Evolutionary conservation across 192 early-diverging fungal species (phyloP).

Genomic region (Umbelopsis sp.): DNA sequence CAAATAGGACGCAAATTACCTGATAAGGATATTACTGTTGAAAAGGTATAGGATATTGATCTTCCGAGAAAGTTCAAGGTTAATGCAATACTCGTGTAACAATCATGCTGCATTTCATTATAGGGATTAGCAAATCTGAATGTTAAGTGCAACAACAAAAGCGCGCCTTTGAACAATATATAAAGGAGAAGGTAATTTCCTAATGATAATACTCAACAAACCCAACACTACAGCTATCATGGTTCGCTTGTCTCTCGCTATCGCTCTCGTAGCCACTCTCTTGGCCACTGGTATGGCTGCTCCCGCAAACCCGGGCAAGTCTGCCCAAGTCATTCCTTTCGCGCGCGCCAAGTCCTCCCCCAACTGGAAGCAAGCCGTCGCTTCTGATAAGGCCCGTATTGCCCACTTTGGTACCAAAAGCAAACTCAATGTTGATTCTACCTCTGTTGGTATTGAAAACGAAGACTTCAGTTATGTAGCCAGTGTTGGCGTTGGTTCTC

Average conservation of each 20-base stretch:
- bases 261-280: neutral
- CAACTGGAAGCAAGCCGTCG: conserved; percentile 24
- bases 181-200: no score
- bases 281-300: conserved; percentile 19
- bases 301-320: conserved; percentile 5
- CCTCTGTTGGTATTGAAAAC: conserved; percentile 24
- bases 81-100: no score
- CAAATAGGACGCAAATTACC: no score
- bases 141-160: no score
- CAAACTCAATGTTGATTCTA: neutral
- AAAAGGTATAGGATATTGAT: no score
- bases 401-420: neutral
- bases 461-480: conserved; percentile 26
- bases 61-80: no score
- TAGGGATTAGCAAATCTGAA: no score
- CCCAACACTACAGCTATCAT: neutral
- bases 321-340: conserved; percentile 9
- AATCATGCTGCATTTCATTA: no score
- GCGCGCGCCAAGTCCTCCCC: conserved; percentile 8
- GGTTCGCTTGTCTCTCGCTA: neutral
- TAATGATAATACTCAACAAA: no score
- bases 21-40: no score
- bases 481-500: conserved; percentile 25
- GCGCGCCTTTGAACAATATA: no score
- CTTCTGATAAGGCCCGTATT: conserved; percentile 23